Evolutionary conservation across 2,329 filamentous ascomycete species (phyloP), one percentile per base, ranked within the genome.

Genomic region (Aspergillus eucalypticola): DNA sequence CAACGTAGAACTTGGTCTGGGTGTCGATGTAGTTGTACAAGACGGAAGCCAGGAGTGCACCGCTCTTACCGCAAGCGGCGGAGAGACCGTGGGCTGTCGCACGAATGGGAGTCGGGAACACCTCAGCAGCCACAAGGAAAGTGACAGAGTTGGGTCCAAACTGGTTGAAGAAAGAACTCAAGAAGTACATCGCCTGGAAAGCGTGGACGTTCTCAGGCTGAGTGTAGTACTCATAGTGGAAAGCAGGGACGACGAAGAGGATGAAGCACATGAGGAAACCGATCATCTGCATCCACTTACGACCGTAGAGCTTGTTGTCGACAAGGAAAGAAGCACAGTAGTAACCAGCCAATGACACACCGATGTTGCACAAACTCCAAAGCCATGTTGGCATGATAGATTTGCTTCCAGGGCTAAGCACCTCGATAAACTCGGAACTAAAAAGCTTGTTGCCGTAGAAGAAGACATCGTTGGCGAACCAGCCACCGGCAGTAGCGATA

Each of bases 381-480:
- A 91, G 82, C 94, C 94, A 98, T 62, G 85, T 88, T 35, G 88
- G 88, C 86, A 96, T 90, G 74, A 97, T 86, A 7, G 90, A 92
- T 38, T 82, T 78, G 64, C 86, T 85, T 66, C 84, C 78, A 56
- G 87, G 83, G 57, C 88, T 90, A 67, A 97, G 88, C 72, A 95
- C 90, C 32, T 81, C 82, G 79, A 97, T 96, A 80, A 97, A 97
- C 74, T 94, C 86, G 64, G 85, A 86, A 80, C 96, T 93, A 85
- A 97, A 97, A 56, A 97, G 88, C 84, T 96, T 97, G 88, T 96
- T 97, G 69, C 94, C 94, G 81, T 98, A 98, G 83, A 98, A 98
- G 84, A 98, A 97, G 67, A 98, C 90, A 73, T 98, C 94, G 77
- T 98, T 98, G 81, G 89, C 91, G 78, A 94, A 98, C 94, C 94